These are phyloP conservation scores for Delonix regia DNA, from an alignment of 306 rosid genomes.

Conservation along the genomic window DNA sequence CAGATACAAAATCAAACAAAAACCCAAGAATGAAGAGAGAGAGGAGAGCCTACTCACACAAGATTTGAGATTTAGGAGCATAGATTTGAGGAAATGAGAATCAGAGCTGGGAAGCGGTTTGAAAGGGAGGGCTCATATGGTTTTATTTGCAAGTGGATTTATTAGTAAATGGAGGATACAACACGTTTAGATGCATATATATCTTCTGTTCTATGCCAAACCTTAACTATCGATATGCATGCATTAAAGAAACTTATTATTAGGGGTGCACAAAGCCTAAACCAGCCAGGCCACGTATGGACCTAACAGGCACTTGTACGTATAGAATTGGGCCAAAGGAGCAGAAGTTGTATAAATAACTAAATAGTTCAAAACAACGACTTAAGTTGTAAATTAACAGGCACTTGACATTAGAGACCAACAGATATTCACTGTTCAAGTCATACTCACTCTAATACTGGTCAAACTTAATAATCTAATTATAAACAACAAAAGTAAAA, in stretches of 20 bases:
- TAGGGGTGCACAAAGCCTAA: too few species aligned
- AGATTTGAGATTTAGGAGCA: conserved; percentile 33
- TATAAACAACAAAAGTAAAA: not conserved
- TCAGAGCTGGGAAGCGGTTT: not conserved
- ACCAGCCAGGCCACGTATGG: too few species aligned
- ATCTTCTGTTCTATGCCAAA: too few species aligned
- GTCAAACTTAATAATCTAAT: not conserved
- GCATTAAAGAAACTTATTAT: too few species aligned
- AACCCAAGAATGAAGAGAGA: not conserved
- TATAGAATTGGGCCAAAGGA: too few species aligned
- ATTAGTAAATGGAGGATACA: not conserved
- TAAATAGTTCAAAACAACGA: not conserved
- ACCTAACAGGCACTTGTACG: too few species aligned
- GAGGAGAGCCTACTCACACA: conserved; percentile 12
- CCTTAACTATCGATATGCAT: too few species aligned
- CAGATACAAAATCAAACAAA: not conserved
- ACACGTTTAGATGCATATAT: not conserved
- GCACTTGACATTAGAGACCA: not conserved
- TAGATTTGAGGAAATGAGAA: conserved; percentile 26
- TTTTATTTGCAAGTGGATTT: not conserved
- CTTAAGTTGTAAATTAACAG: not conserved
- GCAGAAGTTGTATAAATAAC: not conserved
- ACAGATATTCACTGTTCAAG: not conserved
- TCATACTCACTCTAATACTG: not conserved
- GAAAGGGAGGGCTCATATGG: too few species aligned